Evolutionary conservation across 768 basidiomycete genomes (phyloP).

Genomic region (Russula ochroleuca): DNA sequence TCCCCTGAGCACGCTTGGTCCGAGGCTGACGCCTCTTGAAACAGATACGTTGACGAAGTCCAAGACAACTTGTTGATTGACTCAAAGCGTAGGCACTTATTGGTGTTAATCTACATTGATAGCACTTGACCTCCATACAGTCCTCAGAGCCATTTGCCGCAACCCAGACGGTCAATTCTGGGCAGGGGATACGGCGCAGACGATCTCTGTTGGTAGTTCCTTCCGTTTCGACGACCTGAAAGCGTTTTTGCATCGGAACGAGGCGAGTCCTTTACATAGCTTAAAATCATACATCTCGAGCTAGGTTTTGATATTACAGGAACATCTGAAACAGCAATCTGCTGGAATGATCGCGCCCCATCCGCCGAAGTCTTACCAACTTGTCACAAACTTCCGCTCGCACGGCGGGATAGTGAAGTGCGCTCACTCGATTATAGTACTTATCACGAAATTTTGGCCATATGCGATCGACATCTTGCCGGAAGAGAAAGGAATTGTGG

Average conservation of each 20-base stretch:
- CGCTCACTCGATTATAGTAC: slow-evolving; percentile 34
- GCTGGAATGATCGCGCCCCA: neutral
- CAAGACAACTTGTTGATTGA: slow-evolving; percentile 65
- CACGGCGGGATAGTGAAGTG: slow-evolving; percentile 37
- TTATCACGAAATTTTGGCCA: slow-evolving; percentile 34
- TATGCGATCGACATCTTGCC: slow-evolving; percentile 34
- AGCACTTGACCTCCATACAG: slow-evolving; percentile 34
- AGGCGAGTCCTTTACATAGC: slow-evolving; percentile 38
- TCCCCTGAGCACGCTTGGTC: neutral
- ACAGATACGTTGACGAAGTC: slow-evolving; percentile 68
- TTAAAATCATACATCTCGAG: neutral
- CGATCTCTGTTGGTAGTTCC: slow-evolving; percentile 64
- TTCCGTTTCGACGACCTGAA: slow-evolving; percentile 69
- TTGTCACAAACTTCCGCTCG: slow-evolving; percentile 37
- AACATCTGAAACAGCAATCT: slow-evolving; percentile 5
- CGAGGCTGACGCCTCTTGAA: neutral
- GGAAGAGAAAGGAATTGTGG: slow-evolving; percentile 34
- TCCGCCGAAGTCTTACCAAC: slow-evolving; percentile 33
- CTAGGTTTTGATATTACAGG: neutral
- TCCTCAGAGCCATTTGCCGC: slow-evolving; percentile 53
- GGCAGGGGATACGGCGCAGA: slow-evolving; percentile 77
- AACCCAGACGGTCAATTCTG: slow-evolving; percentile 71
- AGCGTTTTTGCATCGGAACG: slow-evolving; percentile 55
- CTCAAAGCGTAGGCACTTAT: slow-evolving; percentile 43
- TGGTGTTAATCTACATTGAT: no score